Base-by-base conservation (phyloP, 225 moss, liverwort and hornwort genomes). In the Sphagnum tenellum region DNA sequence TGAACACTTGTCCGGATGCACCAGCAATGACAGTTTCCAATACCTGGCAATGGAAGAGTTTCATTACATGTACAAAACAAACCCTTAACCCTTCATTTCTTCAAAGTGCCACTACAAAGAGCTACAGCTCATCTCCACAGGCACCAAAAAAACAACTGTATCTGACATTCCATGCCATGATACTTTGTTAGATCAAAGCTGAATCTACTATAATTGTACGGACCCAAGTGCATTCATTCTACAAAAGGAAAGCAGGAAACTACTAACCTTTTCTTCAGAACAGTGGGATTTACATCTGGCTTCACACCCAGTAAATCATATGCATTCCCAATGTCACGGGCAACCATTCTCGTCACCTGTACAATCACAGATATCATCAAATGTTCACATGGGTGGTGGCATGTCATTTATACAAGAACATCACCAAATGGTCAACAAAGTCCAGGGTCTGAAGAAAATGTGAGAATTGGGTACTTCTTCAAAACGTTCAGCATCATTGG, bases 1-100 rank as follows among this genome's bases (percentile, higher is more conserved):
- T 64, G 79, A 73, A 72, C 95, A 96, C 72, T 96, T 96, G 71
- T 96, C 95, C 66, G 95, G 95, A 74, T 96, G 95, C 67, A 96
- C 95, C 67, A 96, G 75, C 46, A 96, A 78, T 12, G 95, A 96
- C 64, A 96, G 72, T 73, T 81, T 96, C 95, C 95, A 96, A 77
- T 96, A 96, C 76, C 94, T 94, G 80, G 55, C 73, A 44, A 76
- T 66, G 29, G 29, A 29, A 29, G 29, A 1, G 29, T 29, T 29
- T 29, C 29, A 29, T 29, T 29, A 29, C 29, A 29, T 29, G 29
- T 29, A 29, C 29, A 29, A 29, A 29, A 29, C 29, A 29, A 29
- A 29, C 29, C 29, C 29, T 29, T 29, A 29, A 29, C 29, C 29
- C 29, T 29, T 29, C 29, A 29, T 29, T 29, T 50, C 47, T 62